phyloP scores from a whole-genome alignment of 306 rosid genomes.

The peach (Prunus persica) region DNA sequence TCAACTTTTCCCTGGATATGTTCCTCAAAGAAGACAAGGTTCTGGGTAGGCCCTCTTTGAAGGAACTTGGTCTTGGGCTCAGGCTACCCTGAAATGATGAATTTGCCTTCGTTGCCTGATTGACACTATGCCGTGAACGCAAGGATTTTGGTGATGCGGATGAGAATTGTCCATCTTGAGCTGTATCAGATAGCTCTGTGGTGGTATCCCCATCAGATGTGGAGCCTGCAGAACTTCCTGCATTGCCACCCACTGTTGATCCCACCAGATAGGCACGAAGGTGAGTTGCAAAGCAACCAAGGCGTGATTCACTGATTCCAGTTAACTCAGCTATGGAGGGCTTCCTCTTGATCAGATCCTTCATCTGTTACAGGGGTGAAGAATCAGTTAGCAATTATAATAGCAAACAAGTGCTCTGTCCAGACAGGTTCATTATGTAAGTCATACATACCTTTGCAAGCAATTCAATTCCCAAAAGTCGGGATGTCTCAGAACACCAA shows the following conservation, averaged over 20 bases:
- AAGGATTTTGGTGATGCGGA: slow-evolving; percentile 53
- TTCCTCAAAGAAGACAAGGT: slow-evolving; percentile 56
- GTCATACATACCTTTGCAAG: slow-evolving; percentile 60
- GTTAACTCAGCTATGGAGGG: slow-evolving; percentile 86
- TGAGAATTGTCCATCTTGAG: slow-evolving; percentile 41
- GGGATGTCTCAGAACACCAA: slow-evolving; percentile 94
- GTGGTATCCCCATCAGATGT: slow-evolving; percentile 25
- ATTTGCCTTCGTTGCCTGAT: slow-evolving; percentile 60
- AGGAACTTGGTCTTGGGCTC: slow-evolving; percentile 85
- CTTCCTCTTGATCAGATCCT: slow-evolving; percentile 68
- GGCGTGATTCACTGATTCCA: slow-evolving; percentile 87
- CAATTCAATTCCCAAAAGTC: slow-evolving; percentile 81
- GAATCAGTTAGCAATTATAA: slow-evolving; percentile 1
- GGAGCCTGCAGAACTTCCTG: slow-evolving; percentile 34
- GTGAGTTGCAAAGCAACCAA: slow-evolving; percentile 84
- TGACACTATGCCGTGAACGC: slow-evolving; percentile 58
- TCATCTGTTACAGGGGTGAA: slow-evolving; percentile 49
- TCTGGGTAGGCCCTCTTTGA: slow-evolving; percentile 79
- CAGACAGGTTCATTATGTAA: not conserved
- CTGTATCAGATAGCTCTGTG: slow-evolving; percentile 29
- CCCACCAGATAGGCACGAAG: slow-evolving; percentile 90
- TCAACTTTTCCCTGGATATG: slow-evolving; percentile 68
- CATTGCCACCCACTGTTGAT: slow-evolving; percentile 40
- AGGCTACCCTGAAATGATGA: slow-evolving; percentile 66
- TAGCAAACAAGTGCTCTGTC: not conserved